phyloP scores from a whole-genome alignment of 805 yeast species.

The Saturnispora mendoncae region DNA sequence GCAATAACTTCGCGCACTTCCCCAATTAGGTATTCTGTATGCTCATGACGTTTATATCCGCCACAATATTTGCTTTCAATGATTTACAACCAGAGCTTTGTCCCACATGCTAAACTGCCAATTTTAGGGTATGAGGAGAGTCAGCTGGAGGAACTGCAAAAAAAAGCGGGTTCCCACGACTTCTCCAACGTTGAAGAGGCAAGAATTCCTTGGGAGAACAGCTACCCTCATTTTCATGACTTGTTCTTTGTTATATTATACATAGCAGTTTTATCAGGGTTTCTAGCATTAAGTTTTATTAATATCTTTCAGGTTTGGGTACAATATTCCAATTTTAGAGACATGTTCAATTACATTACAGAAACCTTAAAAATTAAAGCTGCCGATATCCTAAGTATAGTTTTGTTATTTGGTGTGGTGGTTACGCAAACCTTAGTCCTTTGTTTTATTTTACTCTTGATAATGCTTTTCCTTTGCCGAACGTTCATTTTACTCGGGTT shows the following conservation, averaged over 20 bases:
- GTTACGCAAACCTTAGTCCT: conserved; percentile 1
- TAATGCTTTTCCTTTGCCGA: conserved; percentile 2
- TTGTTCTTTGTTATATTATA: conserved; percentile 55
- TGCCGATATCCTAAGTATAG: conserved; percentile 44
- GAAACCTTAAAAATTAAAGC: too few relatives aligned
- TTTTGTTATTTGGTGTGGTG: background rate
- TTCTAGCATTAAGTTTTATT: conserved; percentile 60
- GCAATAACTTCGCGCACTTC: background rate
- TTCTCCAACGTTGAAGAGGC: background rate
- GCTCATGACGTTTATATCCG: background rate
- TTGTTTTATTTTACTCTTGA: background rate
- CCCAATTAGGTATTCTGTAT: background rate
- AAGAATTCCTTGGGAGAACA: conserved; percentile 26
- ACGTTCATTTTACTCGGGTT: conserved; percentile 6
- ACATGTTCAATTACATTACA: too few relatives aligned
- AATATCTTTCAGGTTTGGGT: conserved; percentile 15
- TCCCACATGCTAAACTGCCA: background rate
- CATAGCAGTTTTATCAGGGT: conserved; percentile 43
- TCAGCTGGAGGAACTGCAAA: background rate
- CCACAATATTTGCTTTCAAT: background rate
- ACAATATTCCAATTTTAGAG: background rate
- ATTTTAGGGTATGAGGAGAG: background rate
- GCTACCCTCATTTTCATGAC: conserved; percentile 58
- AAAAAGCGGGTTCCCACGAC: background rate
- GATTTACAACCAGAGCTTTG: too few relatives aligned